Conservation (phyloP, 2,329 filamentous ascomycete genomes). For the Magnaporthiopsis incrustans region DNA sequence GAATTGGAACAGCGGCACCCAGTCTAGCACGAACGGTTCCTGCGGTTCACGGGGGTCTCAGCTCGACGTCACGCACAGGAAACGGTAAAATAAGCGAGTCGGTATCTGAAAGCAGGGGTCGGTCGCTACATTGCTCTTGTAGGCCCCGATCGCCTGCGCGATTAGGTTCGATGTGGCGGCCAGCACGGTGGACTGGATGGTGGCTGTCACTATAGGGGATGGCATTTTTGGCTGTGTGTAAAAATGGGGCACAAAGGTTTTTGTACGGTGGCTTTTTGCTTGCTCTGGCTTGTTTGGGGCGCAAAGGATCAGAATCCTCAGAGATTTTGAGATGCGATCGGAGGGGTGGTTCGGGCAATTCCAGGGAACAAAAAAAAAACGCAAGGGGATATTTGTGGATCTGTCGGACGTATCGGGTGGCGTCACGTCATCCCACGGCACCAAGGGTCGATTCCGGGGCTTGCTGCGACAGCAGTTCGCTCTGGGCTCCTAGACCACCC, state of each 20-base stretch:
- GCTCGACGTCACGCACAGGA: slow-evolving; percentile 7
- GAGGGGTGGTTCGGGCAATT: no score
- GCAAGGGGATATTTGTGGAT: no score
- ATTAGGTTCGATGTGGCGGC: slow-evolving; percentile 63
- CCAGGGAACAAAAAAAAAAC: no score
- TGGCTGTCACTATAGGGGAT: slow-evolving; percentile 49
- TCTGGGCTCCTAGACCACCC: no score
- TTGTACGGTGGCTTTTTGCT: no score
- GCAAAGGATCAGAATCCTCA: no score
- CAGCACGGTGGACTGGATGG: slow-evolving; percentile 57
- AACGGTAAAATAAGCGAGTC: background rate
- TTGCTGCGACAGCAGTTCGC: no score
- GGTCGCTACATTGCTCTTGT: slow-evolving; percentile 45
- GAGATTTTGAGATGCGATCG: no score
- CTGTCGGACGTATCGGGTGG: no score
- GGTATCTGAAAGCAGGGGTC: background rate
- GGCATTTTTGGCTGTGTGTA: slow-evolving; percentile 5
- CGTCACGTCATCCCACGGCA: no score
- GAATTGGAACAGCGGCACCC: slow-evolving; percentile 66
- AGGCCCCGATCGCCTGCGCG: slow-evolving; percentile 61
- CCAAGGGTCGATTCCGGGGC: no score
- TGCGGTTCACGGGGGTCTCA: slow-evolving; percentile 21
- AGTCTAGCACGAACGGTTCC: slow-evolving; percentile 55
- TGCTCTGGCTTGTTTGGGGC: no score
- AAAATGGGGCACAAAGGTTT: background rate